Percentiles rank a stretch among this genome's conserved stretches.
Evolutionary conservation across 768 basidiomycete species (phyloP).

Genomic region (Leccinellum albellum): DNA sequence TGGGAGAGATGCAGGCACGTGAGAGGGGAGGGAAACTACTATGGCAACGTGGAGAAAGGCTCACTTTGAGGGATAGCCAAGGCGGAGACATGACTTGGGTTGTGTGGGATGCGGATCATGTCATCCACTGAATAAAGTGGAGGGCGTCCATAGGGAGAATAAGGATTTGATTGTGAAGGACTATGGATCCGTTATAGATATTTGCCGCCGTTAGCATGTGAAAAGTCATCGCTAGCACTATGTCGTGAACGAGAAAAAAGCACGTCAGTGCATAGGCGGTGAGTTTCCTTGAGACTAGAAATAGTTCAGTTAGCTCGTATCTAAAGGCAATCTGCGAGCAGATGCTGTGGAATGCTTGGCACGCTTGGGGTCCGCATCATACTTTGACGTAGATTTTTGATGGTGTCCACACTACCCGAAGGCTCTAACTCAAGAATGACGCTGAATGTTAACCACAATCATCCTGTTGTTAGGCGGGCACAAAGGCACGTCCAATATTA

Average conservation of each 20-base stretch:
- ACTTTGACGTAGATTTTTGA: not conserved
- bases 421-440: not conserved
- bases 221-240: not conserved
- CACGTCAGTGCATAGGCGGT: not conserved
- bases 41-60: slow-evolving; percentile 7
- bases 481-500: not conserved
- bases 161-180: not conserved
- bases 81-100: slow-evolving; percentile 2
- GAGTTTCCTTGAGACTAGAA: not conserved
- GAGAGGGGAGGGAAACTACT: slow-evolving; percentile 1
- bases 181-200: not conserved
- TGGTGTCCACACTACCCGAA: not conserved
- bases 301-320: not conserved
- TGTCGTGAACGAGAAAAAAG: not conserved
- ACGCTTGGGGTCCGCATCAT: not conserved
- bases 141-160: not conserved
- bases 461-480: not conserved
- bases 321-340: not conserved
- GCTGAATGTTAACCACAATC: not conserved
- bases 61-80: not conserved
- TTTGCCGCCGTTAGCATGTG: not conserved
- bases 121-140: not conserved
- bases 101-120: slow-evolving; percentile 18
- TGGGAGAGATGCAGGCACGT: not conserved
- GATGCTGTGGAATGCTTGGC: not conserved